phyloP scores from a whole-genome alignment of 148 eudicot species.

The Rhododendron ferrugineum region DNA sequence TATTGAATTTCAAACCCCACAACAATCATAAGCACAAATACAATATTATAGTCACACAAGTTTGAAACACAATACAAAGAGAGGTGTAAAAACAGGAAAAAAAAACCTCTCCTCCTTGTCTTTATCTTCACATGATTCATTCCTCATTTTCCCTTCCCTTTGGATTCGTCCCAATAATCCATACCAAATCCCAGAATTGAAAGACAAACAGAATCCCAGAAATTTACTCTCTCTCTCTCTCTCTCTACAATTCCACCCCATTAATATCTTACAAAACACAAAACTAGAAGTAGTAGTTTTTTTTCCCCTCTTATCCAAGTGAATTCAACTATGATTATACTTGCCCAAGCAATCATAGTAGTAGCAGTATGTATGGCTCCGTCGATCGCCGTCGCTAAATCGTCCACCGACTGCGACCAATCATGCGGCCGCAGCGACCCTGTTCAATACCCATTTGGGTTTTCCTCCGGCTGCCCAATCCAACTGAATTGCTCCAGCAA shows the following conservation, averaged over 20 bases:
- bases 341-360: not conserved
- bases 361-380: not conserved
- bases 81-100: not conserved
- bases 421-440: slow-evolving; percentile 20
- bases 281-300: not conserved
- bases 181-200: not conserved
- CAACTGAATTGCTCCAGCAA: slow-evolving; percentile 34
- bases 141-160: not conserved
- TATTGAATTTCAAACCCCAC: not conserved
- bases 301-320: not conserved
- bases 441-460: slow-evolving; percentile 41
- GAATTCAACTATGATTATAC: not conserved
- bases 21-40: not conserved
- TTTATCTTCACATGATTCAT: not conserved
- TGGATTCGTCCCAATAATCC: not conserved
- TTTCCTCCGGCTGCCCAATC: slow-evolving; percentile 40
- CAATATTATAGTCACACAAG: not conserved
- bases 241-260: not conserved
- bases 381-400: not conserved
- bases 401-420: slow-evolving; percentile 9
- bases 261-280: not conserved
- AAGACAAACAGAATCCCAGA: not conserved
- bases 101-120: not conserved
- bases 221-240: not conserved
- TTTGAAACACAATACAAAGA: not conserved